Base-by-base conservation (phyloP, 2,329 filamentous ascomycete genomes). In the Sporothrix euskadiensis region DNA sequence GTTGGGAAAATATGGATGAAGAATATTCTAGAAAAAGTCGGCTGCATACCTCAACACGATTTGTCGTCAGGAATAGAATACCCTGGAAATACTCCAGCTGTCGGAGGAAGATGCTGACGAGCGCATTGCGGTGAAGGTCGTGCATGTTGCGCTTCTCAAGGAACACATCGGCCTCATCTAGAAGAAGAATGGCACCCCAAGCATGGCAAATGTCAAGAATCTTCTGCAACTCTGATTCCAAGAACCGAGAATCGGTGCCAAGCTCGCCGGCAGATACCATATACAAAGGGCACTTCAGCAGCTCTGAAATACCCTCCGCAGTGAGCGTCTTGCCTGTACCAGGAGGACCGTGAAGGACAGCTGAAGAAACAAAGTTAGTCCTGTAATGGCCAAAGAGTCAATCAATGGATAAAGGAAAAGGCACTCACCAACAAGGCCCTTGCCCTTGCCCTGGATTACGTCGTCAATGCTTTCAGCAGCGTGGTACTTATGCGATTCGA, bases 41-140 rank as follows among this genome's bases (percentile, higher is more conserved):
- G 26, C 14, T 26, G 80, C 81, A 70, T 79, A 86, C 85, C 83
- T 92, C 88, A 0, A 97, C 93, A 1, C 94, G 89, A 80, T 97
- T 97, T 2, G 94, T 97, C 0, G 94, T 97, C 35, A 97, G 82
- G 83, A 97, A 97, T 4, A 97, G 81, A 71, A 97, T 97, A 3
- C 94, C 94, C 79, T 97, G 92, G 83, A 97, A 97, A 81, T 97
- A 97, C 81, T 98, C 94, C 0, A 97, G 85, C 73, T 95, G 86
- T 0, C 94, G 90, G 2, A 97, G 84, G 84, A 97, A 97, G 78
- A 97, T 93, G 80, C 90, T 93, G 71, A 85, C 83, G 3, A 87
- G 80, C 66, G 83, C 85, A 77, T 88, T 88, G 19, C 85, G 81
- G 54, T 80, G 80, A 16, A 87, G 81, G 75, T 87, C 83, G 54